Base-by-base conservation (phyloP, 2,329 filamentous ascomycete species). In the Bimuria novae-zelandiae region DNA sequence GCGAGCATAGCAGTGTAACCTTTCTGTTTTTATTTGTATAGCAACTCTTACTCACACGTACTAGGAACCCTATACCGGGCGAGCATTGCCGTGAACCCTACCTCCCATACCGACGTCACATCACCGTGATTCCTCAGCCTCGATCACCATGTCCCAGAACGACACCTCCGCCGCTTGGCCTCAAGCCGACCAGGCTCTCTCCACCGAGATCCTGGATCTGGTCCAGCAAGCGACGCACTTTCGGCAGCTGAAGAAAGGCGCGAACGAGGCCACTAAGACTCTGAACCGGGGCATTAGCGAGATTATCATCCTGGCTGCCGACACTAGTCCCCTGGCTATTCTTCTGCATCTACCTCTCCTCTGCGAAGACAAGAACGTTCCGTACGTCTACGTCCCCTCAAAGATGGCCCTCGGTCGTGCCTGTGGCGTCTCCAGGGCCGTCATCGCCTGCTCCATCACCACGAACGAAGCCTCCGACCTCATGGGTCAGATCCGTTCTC, bases 211-310 rank as follows among this genome's bases (percentile, higher is more conserved):
- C 50, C 73, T 79, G 27, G 77, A 79, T 53, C 60, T 72, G 4
- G 62, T 69, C 1, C 67, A 69, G 45, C 67, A 68, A 51, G 61
- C 63, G 0, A 64, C 58, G 11, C 62, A 72, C 57, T 69, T 69
- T 57, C 56, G 67, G 8, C 70, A 72, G 46, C 36, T 71, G 2
- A 69, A 67, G 60, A 71, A 71, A 59, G 69, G 67, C 3, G 51
- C 53, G 41, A 92, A 17, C 82, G 65, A 69, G 50, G 63, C 85
- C 32, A 96, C 90, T 72, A 96, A 96, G 82, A 89, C 90, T 1
- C 83, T 96, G 45, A 95, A 94, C 81, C 88, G 93, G 65, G 92
- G 93, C 78, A 92, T 93, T 58, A 86, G 86, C 64, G 93, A 97
- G 79, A 81, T 97, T 60, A 87, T 96, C 70, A 84, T 97, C 65